These are phyloP conservation scores for Pyrrhoderma noxium DNA, from an alignment of 1,284 basidiomycete species.

Conservation along the genomic window DNA sequence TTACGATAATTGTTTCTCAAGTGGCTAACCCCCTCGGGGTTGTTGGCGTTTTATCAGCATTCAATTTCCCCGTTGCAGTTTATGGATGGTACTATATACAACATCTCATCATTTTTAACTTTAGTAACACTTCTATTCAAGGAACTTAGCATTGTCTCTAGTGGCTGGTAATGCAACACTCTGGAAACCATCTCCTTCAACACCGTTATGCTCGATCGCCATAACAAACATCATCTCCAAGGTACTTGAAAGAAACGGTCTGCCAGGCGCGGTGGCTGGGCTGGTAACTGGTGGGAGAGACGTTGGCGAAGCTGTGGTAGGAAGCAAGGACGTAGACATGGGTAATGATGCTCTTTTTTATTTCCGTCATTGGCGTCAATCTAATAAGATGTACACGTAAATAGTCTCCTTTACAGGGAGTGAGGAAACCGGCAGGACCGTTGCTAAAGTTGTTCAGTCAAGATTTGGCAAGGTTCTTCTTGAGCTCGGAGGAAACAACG, in stretches of 20 bases:
- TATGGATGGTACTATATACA: conserved; percentile 88
- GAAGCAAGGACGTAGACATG: conserved; percentile 67
- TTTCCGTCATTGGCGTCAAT: neutral
- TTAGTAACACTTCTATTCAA: conserved; percentile 25
- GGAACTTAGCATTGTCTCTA: conserved; percentile 87
- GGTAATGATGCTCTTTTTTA: conserved; percentile 44
- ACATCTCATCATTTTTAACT: conserved; percentile 13
- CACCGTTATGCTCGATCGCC: conserved; percentile 83
- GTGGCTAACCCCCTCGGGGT: conserved; percentile 91
- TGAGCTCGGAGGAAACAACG: conserved; percentile 95
- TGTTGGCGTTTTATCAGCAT: conserved; percentile 86
- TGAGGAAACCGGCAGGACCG: conserved; percentile 78
- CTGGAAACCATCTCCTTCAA: conserved; percentile 92
- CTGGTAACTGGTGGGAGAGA: conserved; percentile 81
- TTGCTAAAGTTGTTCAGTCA: conserved; percentile 74
- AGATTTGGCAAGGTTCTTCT: conserved; percentile 81
- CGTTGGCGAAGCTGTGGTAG: conserved; percentile 73
- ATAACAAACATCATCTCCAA: conserved; percentile 77
- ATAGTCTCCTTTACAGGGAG: conserved; percentile 91
- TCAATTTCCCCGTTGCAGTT: conserved; percentile 92
- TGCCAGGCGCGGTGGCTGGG: conserved; percentile 78
- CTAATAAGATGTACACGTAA: neutral
- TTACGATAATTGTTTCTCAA: conserved; percentile 26
- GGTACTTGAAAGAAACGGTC: conserved; percentile 75
- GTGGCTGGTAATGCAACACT: conserved; percentile 89